Evolutionary conservation across 768 basidiomycete genomes (phyloP), one percentile per base, ranked within the genome.

Genomic region (Mycena filopes): DNA sequence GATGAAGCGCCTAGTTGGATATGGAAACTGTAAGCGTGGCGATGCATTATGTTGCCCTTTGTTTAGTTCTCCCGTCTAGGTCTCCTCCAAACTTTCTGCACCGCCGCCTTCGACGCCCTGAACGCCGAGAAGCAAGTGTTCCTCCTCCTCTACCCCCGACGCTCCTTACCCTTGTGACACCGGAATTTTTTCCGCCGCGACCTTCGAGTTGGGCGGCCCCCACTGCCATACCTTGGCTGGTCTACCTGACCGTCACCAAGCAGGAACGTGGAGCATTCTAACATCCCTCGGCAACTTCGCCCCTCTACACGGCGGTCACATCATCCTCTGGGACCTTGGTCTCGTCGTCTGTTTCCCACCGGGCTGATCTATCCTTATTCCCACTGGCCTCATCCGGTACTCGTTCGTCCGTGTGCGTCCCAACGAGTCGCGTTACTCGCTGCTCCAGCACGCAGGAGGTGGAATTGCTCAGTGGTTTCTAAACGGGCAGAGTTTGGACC

Each of bases 171-270:
- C 59, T 13, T 26, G 10, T 15, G 40, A 50, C 36, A 29, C 40
- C 11, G 51, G 48, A 26, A 41, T 60, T 9, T 60, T 50, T 40
- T 60, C 59, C 21, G 49, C 59, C 12, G 48, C 40, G 20, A 51
- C 45, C 12, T 31, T 45, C 29, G 43, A 57, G 31, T 23, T 57
- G 10, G 55, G 55, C 4, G 55, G 55, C 3, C 43, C 55, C 10
- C 55, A 57, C n/a, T n/a, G 20, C n/a, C 38, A 18, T n/a, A 9
- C 2, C 33, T 33, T 33, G 7, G 33, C 7, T 12, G 33, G 33
- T 33, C 12, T 12, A 33, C 7, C 33, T 6, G 33, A 33, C 12
- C 33, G 33, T 33, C 33, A 33, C 33, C 33, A 33, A 33, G 33
- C 33, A 7, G 33, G 12, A 33, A 28, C 43, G 4, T 55, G 55